These are phyloP conservation scores for Talaromyces ruber DNA, from an alignment of 495 filamentous ascomycete genomes.

Conservation along the genomic window DNA sequence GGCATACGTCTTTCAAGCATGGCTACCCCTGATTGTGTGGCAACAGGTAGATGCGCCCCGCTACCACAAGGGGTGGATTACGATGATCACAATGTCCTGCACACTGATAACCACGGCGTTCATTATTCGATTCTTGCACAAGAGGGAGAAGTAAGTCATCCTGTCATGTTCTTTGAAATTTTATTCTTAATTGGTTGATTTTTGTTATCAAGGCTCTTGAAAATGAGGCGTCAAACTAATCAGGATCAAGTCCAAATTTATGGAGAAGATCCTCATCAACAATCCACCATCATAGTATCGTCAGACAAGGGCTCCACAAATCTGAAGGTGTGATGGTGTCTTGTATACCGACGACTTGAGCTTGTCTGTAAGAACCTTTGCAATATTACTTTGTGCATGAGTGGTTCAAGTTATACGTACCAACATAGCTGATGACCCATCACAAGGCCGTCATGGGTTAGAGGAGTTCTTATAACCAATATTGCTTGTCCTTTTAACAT, in stretches of 20 bases:
- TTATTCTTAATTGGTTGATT: background rate
- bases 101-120: conserved; percentile 23
- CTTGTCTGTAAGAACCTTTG: background rate
- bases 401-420: background rate
- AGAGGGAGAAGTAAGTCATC: conserved; percentile 16
- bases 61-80: conserved; percentile 41
- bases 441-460: background rate
- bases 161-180: background rate
- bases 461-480: background rate
- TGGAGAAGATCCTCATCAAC: background rate
- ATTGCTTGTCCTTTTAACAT: background rate
- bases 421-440: background rate
- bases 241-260: background rate
- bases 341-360: background rate
- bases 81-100: conserved; percentile 23
- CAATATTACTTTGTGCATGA: background rate
- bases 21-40: conserved; percentile 42
- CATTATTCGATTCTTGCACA: conserved; percentile 24
- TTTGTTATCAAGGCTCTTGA: background rate
- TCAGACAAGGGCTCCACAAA: background rate
- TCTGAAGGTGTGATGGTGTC: background rate
- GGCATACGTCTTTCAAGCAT: conserved; percentile 40
- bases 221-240: background rate
- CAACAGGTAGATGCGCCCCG: conserved; percentile 41
- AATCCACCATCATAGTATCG: background rate